Conservation (phyloP, 345 rosid species). For the Carallia pectinifolia region DNA sequence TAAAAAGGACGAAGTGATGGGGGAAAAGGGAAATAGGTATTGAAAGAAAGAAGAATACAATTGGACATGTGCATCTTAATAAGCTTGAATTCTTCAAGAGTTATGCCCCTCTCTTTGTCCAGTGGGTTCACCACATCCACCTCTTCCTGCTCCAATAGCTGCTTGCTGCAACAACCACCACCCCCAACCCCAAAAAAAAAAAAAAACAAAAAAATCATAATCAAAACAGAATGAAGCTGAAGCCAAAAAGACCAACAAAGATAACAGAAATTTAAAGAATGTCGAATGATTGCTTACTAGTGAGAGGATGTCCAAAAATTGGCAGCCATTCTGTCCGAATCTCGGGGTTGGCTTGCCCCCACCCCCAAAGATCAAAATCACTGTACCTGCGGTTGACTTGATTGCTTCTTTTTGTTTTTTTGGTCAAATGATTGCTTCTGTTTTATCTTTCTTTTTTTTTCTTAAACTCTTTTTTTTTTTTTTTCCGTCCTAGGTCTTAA, state of each 20-base stretch:
- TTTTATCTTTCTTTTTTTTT: no score
- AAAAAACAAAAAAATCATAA: slow-evolving; percentile 5
- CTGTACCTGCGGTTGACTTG: no score
- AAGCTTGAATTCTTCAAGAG: slow-evolving; percentile 83
- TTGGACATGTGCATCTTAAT: slow-evolving; percentile 81
- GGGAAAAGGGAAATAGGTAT: no score
- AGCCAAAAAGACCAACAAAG: not conserved
- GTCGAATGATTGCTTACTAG: slow-evolving; percentile 36
- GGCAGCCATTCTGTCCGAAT: slow-evolving; percentile 54
- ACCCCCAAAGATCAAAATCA: no score
- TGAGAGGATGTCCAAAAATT: slow-evolving; percentile 97
- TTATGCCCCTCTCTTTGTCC: slow-evolving; percentile 80
- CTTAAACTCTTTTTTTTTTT: no score
- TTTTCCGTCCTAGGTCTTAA: no score
- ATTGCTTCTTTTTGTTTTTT: no score
- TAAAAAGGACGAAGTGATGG: no score
- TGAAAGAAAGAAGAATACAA: slow-evolving; percentile 39
- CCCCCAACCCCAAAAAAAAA: not conserved
- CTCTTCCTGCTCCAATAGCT: slow-evolving; percentile 83
- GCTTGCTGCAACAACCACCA: slow-evolving; percentile 51
- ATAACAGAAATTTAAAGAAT: not conserved
- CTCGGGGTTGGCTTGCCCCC: no score
- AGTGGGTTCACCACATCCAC: slow-evolving; percentile 65
- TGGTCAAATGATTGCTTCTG: no score
- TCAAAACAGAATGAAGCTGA: not conserved